phyloP scores from a whole-genome alignment of 768 basidiomycete species.

The Pseudohyphozyma bogoriensis region DNA sequence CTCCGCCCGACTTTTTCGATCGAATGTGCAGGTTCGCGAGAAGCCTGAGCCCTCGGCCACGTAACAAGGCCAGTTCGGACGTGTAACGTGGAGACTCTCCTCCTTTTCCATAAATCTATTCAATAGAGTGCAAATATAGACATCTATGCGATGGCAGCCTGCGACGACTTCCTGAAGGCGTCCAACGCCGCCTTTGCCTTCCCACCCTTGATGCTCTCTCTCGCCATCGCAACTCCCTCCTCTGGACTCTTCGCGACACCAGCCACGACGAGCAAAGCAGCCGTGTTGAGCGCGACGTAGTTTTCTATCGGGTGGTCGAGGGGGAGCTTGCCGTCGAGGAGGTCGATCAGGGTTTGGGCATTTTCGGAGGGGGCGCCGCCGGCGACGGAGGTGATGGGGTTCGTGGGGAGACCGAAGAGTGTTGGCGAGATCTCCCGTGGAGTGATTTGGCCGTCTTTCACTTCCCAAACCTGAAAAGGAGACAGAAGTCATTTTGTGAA shows the following conservation, averaged over 20 bases:
- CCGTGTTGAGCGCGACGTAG: conserved; percentile 83
- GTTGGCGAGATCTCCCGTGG: conserved; percentile 50
- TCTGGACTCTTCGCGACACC: conserved; percentile 60
- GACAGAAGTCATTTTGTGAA: neutral
- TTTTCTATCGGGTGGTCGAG: conserved; percentile 51
- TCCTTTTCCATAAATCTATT: too few species aligned
- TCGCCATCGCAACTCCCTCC: conserved; percentile 61
- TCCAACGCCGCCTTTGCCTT: conserved; percentile 41
- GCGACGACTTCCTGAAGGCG: conserved; percentile 35
- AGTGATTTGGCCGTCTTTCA: conserved; percentile 51
- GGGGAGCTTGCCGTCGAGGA: conserved; percentile 45
- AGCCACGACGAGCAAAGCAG: conserved; percentile 75
- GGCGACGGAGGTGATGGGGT: conserved; percentile 59
- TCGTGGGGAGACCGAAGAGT: conserved; percentile 66
- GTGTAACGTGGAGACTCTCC: too few species aligned
- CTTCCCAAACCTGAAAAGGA: conserved; percentile 50
- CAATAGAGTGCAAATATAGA: too few species aligned
- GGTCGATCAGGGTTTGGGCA: conserved; percentile 55
- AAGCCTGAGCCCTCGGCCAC: too few species aligned
- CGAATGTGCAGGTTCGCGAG: too few species aligned
- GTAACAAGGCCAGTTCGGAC: too few species aligned
- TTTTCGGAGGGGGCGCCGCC: conserved; percentile 73
- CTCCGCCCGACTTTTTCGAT: too few species aligned
- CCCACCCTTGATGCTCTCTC: conserved; percentile 41
- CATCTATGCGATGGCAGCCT: neutral